Conservation (phyloP, 352 stramenopile species). For the Thraustochytrium striatum region DNA sequence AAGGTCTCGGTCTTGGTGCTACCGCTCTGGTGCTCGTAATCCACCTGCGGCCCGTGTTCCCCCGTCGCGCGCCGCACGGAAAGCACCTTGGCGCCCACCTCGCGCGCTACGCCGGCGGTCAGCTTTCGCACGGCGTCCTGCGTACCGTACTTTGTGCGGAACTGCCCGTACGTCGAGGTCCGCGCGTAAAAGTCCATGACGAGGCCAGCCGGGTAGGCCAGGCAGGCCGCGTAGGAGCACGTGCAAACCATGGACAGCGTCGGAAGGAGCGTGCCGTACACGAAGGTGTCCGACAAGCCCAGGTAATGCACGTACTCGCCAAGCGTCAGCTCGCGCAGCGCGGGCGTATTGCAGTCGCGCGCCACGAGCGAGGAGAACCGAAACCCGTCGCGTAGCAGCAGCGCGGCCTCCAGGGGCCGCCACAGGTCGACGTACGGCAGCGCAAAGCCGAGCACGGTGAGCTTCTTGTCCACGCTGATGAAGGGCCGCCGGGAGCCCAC, state of each 20-base stretch:
- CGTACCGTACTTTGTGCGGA: constrained; percentile 48
- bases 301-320: constrained; percentile 7
- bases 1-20: constrained; percentile 39
- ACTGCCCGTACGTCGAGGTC: constrained; percentile 48
- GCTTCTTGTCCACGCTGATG: not conserved
- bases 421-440: constrained; percentile 33
- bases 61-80: too few species aligned
- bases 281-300: not conserved
- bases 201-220: constrained; percentile 48
- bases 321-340: not conserved
- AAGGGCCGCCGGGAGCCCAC: not conserved
- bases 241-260: constrained; percentile 50
- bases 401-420: not conserved
- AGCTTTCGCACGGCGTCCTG: constrained; percentile 40
- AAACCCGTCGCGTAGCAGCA: constrained; percentile 4
- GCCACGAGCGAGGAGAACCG: not conserved
- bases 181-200: constrained; percentile 51
- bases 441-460: not conserved
- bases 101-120: not conserved
- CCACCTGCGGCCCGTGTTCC: not conserved
- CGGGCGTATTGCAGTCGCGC: not conserved
- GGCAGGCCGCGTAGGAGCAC: constrained; percentile 50
- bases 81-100: too few species aligned
- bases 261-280: constrained; percentile 19
- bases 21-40: not conserved